Percentiles rank a stretch among this genome's conserved stretches.
Conservation (phyloP, 164 flowering plant genomes). For the Annona squamosa region DNA sequence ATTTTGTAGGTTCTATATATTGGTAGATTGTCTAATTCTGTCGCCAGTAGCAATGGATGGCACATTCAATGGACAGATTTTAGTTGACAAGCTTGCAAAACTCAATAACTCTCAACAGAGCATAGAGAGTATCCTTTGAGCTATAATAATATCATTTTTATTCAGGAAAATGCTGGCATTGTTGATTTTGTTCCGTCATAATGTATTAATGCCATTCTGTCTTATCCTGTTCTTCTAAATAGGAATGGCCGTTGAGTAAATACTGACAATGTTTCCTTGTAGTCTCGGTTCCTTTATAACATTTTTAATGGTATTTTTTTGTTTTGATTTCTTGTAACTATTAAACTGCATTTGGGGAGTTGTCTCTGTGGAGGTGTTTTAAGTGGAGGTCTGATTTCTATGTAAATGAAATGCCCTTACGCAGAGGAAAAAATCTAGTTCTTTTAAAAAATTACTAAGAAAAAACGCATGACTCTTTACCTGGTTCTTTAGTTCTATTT, state of each 20-base stretch:
- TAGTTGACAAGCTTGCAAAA: slow-evolving; percentile 80
- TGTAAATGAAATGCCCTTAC: too few species aligned
- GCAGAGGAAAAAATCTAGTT: too few species aligned
- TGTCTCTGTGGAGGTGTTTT: too few species aligned
- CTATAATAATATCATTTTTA: not conserved
- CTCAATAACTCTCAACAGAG: slow-evolving; percentile 84
- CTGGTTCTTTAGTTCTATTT: too few species aligned
- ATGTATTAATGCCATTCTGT: not conserved
- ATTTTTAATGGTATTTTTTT: too few species aligned
- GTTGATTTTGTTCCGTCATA: not conserved
- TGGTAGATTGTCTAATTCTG: slow-evolving; percentile 7
- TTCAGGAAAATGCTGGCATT: not conserved
- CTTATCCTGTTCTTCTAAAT: not conserved
- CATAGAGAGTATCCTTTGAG: slow-evolving; percentile 84
- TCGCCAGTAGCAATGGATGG: slow-evolving; percentile 48
- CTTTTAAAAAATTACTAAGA: too few species aligned
- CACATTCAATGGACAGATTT: slow-evolving; percentile 74
- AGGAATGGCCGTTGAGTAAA: not conserved
- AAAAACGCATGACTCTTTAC: too few species aligned
- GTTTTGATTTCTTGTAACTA: too few species aligned
- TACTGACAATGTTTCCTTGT: too few species aligned
- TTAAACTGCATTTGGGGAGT: too few species aligned
- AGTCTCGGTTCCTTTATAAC: too few species aligned
- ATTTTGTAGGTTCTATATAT: slow-evolving; percentile 16
- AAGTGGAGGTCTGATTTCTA: too few species aligned